A percentile compares a stretch with the other conserved stretches of the same genome.
These are phyloP conservation scores for Oryza coarctata DNA, from an alignment of 176 grass and related monocot species.

Conservation along the genomic window DNA sequence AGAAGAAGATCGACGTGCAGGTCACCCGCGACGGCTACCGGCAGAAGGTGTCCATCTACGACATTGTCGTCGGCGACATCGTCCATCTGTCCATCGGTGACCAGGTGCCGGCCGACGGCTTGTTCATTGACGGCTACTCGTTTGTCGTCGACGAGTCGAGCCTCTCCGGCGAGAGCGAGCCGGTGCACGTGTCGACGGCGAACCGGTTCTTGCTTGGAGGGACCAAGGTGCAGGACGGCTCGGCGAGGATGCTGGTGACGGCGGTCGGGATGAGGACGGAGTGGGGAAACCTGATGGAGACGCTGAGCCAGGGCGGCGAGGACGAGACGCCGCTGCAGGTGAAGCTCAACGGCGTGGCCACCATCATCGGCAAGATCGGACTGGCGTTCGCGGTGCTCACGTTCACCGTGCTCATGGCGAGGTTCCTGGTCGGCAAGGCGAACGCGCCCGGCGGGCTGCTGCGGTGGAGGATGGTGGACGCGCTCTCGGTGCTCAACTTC, in stretches of 20 bases:
- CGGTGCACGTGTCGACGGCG: conserved; percentile 49
- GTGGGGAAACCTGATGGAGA: conserved; percentile 98
- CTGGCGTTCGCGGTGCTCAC: conserved; percentile 74
- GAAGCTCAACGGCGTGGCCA: conserved; percentile 94
- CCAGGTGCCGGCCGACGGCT: conserved; percentile 79
- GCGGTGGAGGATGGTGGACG: conserved; percentile 55
- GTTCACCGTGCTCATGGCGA: conserved; percentile 69
- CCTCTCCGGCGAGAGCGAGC: conserved; percentile 89
- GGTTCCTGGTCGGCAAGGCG: conserved; percentile 60
- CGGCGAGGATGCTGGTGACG: conserved; percentile 80
- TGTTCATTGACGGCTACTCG: conserved; percentile 79
- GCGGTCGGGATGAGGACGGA: conserved; percentile 93
- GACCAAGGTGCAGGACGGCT: conserved; percentile 96
- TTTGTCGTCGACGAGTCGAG: conserved; percentile 86
- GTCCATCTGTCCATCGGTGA: conserved; percentile 90
- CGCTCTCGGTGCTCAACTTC: conserved; percentile 75
- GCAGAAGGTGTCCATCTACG: conserved; percentile 94
- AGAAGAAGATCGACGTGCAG: conserved; percentile 93
- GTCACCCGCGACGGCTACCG: conserved; percentile 82
- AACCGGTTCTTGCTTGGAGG: conserved; percentile 88
- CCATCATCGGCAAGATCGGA: conserved; percentile 97
- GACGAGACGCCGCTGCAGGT: conserved; percentile 98
- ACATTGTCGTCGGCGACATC: conserved; percentile 83
- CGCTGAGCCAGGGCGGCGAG: conserved; percentile 78
- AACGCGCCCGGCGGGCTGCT: conserved; percentile 35